phyloP scores from a whole-genome alignment of 1,139 yeast species.

The Kodamaea sp. region DNA sequence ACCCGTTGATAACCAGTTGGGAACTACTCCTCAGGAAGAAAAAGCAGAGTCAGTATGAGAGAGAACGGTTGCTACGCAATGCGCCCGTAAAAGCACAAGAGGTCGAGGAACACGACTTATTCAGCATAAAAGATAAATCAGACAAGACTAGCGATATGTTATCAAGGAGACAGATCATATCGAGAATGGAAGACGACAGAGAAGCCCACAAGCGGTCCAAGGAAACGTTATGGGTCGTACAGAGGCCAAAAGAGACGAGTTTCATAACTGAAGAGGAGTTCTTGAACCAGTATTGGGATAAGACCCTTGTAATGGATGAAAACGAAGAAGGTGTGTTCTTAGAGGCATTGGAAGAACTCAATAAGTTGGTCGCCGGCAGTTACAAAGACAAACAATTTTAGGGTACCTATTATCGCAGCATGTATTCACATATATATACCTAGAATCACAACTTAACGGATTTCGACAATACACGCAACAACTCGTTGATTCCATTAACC shows the following conservation, averaged over 20 bases:
- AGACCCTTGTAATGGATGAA: conserved; percentile 43
- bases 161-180: conserved; percentile 58
- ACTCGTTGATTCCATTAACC: conserved; percentile 76
- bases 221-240: conserved; percentile 72
- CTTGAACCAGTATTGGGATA: conserved; percentile 56
- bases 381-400: conserved; percentile 43
- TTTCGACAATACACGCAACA: conserved; percentile 52
- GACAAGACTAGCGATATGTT: conserved; percentile 27
- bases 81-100: conserved; percentile 21
- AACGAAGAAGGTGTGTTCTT: conserved; percentile 45
- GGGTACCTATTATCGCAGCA: not conserved
- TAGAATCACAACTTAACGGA: conserved; percentile 4
- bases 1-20: conserved; percentile 49
- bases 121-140: conserved; percentile 29
- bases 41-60: conserved; percentile 52
- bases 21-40: conserved; percentile 46
- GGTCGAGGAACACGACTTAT: conserved; percentile 32
- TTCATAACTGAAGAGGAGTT: conserved; percentile 58
- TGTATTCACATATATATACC: not conserved
- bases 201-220: conserved; percentile 80
- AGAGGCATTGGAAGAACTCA: conserved; percentile 55
- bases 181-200: conserved; percentile 83
- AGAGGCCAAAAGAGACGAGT: conserved; percentile 42
- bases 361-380: conserved; percentile 48
- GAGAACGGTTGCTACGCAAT: conserved; percentile 38